Conservation (phyloP, 768 basidiomycete species). For the Boletus pseudo-olivaceus region DNA sequence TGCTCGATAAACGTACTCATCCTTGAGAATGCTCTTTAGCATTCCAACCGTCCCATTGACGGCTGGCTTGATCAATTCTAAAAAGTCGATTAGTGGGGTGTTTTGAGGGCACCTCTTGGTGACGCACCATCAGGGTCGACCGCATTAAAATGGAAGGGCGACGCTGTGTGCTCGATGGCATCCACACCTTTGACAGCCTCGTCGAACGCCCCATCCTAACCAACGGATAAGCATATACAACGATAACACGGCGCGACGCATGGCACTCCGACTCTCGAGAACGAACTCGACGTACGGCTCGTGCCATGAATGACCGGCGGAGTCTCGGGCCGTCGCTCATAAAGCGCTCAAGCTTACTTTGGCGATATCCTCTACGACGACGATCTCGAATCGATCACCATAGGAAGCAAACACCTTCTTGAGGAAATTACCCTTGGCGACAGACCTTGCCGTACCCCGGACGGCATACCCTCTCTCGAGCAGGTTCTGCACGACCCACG, state of each 20-base stretch:
- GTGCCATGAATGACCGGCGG: not conserved
- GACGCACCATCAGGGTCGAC: constrained; percentile 40
- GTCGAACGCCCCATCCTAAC: constrained; percentile 67
- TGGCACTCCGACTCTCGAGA: not conserved
- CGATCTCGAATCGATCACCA: constrained; percentile 58
- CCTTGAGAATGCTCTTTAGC: constrained; percentile 53
- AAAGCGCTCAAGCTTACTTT: constrained; percentile 33
- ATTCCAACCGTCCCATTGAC: constrained; percentile 66
- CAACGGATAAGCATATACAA: not conserved
- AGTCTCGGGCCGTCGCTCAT: not conserved
- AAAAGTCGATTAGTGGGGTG: not conserved
- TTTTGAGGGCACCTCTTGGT: too few species aligned
- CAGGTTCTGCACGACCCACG: constrained; percentile 52
- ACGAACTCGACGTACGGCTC: too few species aligned
- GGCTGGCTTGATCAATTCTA: constrained; percentile 68
- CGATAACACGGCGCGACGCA: not conserved
- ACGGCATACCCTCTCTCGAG: constrained; percentile 62
- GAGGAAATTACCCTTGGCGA: constrained; percentile 57
- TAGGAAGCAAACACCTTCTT: constrained; percentile 48
- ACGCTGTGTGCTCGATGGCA: constrained; percentile 67
- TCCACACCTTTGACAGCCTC: constrained; percentile 75
- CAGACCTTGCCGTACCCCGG: constrained; percentile 63
- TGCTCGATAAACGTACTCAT: constrained; percentile 36
- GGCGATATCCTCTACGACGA: constrained; percentile 68
- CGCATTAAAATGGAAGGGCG: constrained; percentile 50